phyloP scores from a whole-genome alignment of 2,329 filamentous ascomycete genomes.

The Aspergillus amoenus region DNA sequence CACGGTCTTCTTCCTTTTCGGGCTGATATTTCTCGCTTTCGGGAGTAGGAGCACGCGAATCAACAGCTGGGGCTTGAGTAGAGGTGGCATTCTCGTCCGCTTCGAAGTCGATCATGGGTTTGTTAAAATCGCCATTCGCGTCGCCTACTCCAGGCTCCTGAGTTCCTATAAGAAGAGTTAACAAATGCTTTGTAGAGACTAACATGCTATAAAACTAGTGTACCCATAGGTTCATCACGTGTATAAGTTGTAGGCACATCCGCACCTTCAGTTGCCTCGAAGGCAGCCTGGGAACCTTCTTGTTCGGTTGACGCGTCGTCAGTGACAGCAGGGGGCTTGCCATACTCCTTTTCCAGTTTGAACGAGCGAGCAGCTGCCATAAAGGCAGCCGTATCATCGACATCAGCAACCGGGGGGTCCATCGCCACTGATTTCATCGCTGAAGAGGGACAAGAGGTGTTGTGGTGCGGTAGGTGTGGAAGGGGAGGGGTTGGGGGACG shows the following conservation, averaged over 20 bases:
- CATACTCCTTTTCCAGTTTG: conserved; percentile 10
- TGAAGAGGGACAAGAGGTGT: background rate
- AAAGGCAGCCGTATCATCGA: conserved; percentile 29
- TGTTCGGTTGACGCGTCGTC: conserved; percentile 8
- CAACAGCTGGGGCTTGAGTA: conserved; percentile 2
- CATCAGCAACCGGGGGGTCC: conserved; percentile 15
- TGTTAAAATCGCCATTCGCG: background rate
- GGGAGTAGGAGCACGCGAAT: background rate
- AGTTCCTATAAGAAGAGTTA: background rate
- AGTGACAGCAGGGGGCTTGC: background rate
- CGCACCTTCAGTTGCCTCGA: background rate
- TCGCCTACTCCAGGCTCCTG: background rate
- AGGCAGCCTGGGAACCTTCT: background rate
- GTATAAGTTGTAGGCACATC: background rate
- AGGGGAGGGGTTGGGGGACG: background rate
- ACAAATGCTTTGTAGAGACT: background rate
- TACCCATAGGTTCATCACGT: background rate
- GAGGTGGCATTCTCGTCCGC: background rate
- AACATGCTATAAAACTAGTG: background rate
- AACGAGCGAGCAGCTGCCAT: conserved; percentile 27
- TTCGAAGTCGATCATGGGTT: background rate
- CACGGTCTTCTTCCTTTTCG: conserved; percentile 28
- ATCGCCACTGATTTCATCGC: background rate
- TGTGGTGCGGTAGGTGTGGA: background rate
- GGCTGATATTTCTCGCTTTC: background rate